These are phyloP conservation scores for Elsinoe ampelina DNA, from an alignment of 2,329 filamentous ascomycete species.

Conservation along the genomic window DNA sequence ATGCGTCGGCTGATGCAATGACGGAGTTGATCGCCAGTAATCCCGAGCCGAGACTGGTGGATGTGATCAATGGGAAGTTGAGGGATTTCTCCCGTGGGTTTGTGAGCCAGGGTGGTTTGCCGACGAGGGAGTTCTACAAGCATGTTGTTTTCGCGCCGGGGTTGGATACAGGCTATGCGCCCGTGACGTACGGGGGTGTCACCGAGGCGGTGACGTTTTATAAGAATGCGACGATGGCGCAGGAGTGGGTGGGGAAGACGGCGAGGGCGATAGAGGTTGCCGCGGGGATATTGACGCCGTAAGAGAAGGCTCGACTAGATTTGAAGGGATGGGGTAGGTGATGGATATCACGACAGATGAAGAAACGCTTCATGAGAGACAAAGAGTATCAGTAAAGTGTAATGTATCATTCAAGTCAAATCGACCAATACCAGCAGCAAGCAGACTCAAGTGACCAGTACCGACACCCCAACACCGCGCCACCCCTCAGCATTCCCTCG, in stretches of 20 bases:
- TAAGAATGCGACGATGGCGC: not conserved
- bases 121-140: constrained; percentile 37
- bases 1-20: constrained; percentile 35
- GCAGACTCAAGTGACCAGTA: too few species aligned
- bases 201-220: constrained; percentile 38
- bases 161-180: constrained; percentile 54
- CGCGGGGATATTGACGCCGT: constrained; percentile 19
- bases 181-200: constrained; percentile 53
- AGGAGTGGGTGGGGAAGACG: constrained; percentile 14
- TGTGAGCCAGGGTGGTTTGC: constrained; percentile 37
- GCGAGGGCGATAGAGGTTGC: constrained; percentile 18
- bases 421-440: too few species aligned
- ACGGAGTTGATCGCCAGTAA: constrained; percentile 16
- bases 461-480: too few species aligned
- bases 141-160: constrained; percentile 41
- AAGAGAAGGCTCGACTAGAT: not conserved
- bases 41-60: constrained; percentile 22
- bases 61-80: constrained; percentile 36
- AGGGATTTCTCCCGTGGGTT: constrained; percentile 40
- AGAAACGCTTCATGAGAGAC: not conserved
- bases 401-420: not conserved
- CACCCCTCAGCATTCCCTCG: too few species aligned
- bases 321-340: not conserved
- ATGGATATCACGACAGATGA: not conserved
- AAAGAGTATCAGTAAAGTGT: not conserved